Percentiles rank a stretch among this genome's conserved stretches.
These are phyloP conservation scores for Verruconis gallopava DNA, from an alignment of 2,329 filamentous ascomycete genomes.

Conservation along the genomic window DNA sequence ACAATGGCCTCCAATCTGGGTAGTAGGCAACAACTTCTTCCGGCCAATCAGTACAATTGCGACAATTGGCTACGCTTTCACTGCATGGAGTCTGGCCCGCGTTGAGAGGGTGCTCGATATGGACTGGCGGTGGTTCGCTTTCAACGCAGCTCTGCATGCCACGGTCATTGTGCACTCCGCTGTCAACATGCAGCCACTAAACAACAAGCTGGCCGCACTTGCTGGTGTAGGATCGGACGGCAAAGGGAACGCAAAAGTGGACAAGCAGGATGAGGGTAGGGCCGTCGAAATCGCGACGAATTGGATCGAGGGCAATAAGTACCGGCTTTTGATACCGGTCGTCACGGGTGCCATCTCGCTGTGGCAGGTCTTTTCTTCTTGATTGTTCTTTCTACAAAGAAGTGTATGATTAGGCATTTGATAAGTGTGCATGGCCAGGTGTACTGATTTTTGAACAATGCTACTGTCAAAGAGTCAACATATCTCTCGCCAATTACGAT, in stretches of 20 bases:
- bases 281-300: slow-evolving; percentile 22
- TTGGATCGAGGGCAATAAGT: slow-evolving; percentile 24
- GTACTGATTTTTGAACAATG: too few species aligned
- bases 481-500: too few species aligned
- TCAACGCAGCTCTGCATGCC: slow-evolving; percentile 32
- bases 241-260: slow-evolving; percentile 15
- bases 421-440: too few species aligned
- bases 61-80: slow-evolving; percentile 35
- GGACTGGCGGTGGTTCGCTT: slow-evolving; percentile 34
- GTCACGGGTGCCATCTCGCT: slow-evolving; percentile 5
- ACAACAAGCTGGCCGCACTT: slow-evolving; percentile 34
- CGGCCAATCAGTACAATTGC: slow-evolving; percentile 38
- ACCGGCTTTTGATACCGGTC: slow-evolving; percentile 5
- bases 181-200: slow-evolving; percentile 39
- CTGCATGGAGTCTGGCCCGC: slow-evolving; percentile 25
- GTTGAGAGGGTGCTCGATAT: slow-evolving; percentile 17
- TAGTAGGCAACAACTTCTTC: slow-evolving; percentile 39
- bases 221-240: slow-evolving; percentile 14
- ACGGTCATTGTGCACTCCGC: slow-evolving; percentile 37
- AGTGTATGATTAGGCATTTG: too few species aligned
- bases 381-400: too few species aligned
- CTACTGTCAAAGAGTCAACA: too few species aligned
- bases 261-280: slow-evolving; percentile 20
- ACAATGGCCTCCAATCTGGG: slow-evolving; percentile 39
- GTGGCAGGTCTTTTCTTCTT: slow-evolving; percentile 5